Evolutionary conservation across 1,284 basidiomycete species (phyloP).

Genomic region (Heterobasidion irregulare): DNA sequence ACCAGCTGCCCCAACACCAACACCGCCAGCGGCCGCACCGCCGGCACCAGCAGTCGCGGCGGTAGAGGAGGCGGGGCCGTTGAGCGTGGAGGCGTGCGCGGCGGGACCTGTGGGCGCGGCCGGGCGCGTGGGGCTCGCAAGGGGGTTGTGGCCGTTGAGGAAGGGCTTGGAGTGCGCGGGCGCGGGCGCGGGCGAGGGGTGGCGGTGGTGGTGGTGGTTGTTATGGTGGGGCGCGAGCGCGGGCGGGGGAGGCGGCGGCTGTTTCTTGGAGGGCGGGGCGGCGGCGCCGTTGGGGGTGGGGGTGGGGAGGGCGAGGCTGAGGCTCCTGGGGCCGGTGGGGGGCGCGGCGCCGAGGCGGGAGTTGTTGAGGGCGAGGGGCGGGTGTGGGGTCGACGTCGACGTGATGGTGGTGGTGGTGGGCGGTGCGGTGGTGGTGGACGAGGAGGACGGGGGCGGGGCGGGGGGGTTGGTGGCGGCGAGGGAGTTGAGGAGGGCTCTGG

Average conservation of each 20-base stretch:
- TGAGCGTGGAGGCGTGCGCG: constrained; percentile 12
- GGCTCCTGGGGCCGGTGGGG: constrained; percentile 52
- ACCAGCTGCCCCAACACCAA: constrained; percentile 15
- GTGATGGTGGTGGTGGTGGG: not conserved
- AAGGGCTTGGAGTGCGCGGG: constrained; percentile 16
- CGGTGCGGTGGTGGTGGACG: constrained; percentile 2
- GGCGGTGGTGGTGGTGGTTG: constrained; percentile 21
- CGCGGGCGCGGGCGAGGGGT: constrained; percentile 2
- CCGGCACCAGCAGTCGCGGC: constrained; percentile 23
- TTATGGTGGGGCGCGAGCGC: not conserved
- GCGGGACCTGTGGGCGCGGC: constrained; percentile 14
- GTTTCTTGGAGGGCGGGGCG: constrained; percentile 1
- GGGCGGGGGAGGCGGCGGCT: constrained; percentile 11
- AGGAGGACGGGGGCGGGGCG: constrained; percentile 12
- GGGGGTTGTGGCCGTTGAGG: constrained; percentile 16
- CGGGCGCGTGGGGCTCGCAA: not conserved
- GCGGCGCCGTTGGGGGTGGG: constrained; percentile 34
- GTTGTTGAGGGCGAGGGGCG: no score
- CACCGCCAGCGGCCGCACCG: no score
- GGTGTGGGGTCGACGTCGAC: constrained; percentile 15
- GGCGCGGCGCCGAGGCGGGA: constrained; percentile 38
- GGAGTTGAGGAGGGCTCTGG: constrained; percentile 52
- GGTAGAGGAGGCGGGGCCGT: constrained; percentile 9
- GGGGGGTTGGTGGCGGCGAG: constrained; percentile 22
- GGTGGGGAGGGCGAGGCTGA: constrained; percentile 48